These are phyloP conservation scores for Chlorella sorokiniana DNA, from an alignment of 139 green algal genomes.

Conservation along the genomic window DNA sequence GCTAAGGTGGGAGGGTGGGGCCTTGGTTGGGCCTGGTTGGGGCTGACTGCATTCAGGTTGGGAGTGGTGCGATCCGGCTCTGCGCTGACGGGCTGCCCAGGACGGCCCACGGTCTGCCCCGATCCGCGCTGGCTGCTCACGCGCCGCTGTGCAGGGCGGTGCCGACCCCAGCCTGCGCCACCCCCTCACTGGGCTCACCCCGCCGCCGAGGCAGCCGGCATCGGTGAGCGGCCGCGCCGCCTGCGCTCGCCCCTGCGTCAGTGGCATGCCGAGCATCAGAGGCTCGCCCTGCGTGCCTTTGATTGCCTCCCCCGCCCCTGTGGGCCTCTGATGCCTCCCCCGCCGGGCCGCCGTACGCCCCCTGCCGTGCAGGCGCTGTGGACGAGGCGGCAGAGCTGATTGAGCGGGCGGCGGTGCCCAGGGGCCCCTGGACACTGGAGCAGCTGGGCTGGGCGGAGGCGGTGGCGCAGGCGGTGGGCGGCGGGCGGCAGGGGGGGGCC, in stretches of 20 bases:
- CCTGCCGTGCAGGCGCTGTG: neutral
- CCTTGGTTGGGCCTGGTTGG: no score
- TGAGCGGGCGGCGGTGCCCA: neutral
- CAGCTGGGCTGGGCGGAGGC: constrained; percentile 22
- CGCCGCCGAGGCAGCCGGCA: neutral
- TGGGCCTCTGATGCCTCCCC: neutral
- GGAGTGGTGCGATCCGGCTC: no score
- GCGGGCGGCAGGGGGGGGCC: neutral
- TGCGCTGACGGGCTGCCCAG: no score
- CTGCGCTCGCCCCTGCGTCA: neutral
- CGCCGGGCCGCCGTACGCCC: neutral
- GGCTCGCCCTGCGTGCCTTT: neutral
- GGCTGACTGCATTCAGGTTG: no score
- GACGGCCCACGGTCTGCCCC: no score
- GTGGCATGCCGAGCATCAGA: no score
- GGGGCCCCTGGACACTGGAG: neutral
- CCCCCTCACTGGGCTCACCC: constrained; percentile 1
- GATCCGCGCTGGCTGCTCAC: no score
- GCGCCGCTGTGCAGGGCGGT: constrained; percentile 5
- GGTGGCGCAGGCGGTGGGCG: constrained; percentile 6
- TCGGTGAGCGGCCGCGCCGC: neutral
- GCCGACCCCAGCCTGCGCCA: constrained; percentile 24
- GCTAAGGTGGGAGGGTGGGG: neutral
- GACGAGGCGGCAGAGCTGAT: constrained; percentile 6
- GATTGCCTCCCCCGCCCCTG: neutral